A percentile compares a stretch with the other conserved stretches of the same genome.
phyloP scores from a whole-genome alignment of 2,329 filamentous ascomycete species.

The Helotiales sp. region DNA sequence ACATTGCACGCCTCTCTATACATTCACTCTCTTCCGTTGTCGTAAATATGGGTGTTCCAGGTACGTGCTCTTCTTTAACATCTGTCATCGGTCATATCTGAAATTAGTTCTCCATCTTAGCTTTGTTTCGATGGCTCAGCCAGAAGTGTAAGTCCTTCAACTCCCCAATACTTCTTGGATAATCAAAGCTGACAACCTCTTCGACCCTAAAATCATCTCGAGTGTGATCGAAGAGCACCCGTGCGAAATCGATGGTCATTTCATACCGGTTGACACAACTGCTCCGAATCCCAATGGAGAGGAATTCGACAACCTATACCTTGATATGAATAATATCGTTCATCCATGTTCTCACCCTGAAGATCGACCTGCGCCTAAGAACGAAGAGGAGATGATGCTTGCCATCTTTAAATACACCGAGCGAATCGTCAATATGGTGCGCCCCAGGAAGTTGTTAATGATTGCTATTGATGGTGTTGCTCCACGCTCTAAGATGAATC shows the following conservation, averaged over 20 bases:
- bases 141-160: slow-evolving; percentile 79
- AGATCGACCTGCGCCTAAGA: slow-evolving; percentile 83
- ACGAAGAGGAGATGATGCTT: slow-evolving; percentile 99
- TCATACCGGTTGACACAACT: slow-evolving; percentile 82
- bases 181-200: slow-evolving; percentile 87
- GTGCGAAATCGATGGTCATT: slow-evolving; percentile 76
- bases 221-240: slow-evolving; percentile 81
- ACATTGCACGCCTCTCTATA: too few species aligned
- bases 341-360: slow-evolving; percentile 98
- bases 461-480: slow-evolving; percentile 98
- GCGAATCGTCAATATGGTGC: slow-evolving; percentile 97
- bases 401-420: slow-evolving; percentile 99
- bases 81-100: slow-evolving; percentile 10
- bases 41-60: slow-evolving; percentile 37
- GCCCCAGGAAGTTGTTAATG: slow-evolving; percentile 92
- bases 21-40: background rate
- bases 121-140: slow-evolving; percentile 83
- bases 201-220: slow-evolving; percentile 86
- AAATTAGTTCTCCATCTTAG: slow-evolving; percentile 18
- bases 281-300: slow-evolving; percentile 93
- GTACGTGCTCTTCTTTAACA: slow-evolving; percentile 11
- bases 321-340: slow-evolving; percentile 99
- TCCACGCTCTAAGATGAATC: slow-evolving; percentile 98
- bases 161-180: background rate
- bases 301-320: slow-evolving; percentile 95